These are phyloP conservation scores for Teunomyces stri DNA, from an alignment of 805 yeast genomes.

Conservation along the genomic window DNA sequence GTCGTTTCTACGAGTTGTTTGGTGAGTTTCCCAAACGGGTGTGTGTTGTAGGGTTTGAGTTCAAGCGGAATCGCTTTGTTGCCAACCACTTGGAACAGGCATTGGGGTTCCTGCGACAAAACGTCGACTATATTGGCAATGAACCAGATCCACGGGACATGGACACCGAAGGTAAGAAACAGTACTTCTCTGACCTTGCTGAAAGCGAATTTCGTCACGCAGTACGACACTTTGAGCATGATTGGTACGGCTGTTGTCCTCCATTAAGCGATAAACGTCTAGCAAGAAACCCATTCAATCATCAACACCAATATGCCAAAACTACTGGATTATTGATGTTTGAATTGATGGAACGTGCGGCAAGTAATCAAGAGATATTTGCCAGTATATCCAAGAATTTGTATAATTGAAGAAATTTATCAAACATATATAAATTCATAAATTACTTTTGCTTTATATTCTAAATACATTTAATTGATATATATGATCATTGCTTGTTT, in stretches of 20 bases:
- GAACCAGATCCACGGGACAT: constrained; percentile 49
- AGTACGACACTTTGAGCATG: constrained; percentile 47
- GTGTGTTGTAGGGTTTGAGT: constrained; percentile 70
- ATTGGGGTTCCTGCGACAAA: constrained; percentile 36
- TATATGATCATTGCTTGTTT: constrained; percentile 5
- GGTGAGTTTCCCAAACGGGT: constrained; percentile 49
- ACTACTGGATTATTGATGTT: background rate
- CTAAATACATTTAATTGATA: background rate
- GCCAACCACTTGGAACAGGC: constrained; percentile 51
- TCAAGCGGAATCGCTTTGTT: constrained; percentile 62
- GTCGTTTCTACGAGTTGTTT: constrained; percentile 48
- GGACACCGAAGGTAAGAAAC: constrained; percentile 15
- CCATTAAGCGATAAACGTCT: constrained; percentile 48
- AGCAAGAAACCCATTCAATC: constrained; percentile 53
- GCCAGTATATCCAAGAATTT: background rate
- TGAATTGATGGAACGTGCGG: background rate
- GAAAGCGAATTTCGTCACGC: constrained; percentile 54
- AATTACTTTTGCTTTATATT: background rate
- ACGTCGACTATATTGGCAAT: constrained; percentile 52
- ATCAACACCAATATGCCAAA: constrained; percentile 3
- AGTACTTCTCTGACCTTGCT: constrained; percentile 48
- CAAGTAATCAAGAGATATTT: background rate
- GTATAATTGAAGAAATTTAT: background rate
- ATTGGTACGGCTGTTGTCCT: constrained; percentile 55
- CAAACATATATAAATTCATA: background rate